Percentiles rank a stretch among this genome's conserved stretches.
Evolutionary conservation across 78 protist genomes (phyloP).

Genomic region (Planoprotostelium fungivorum): DNA sequence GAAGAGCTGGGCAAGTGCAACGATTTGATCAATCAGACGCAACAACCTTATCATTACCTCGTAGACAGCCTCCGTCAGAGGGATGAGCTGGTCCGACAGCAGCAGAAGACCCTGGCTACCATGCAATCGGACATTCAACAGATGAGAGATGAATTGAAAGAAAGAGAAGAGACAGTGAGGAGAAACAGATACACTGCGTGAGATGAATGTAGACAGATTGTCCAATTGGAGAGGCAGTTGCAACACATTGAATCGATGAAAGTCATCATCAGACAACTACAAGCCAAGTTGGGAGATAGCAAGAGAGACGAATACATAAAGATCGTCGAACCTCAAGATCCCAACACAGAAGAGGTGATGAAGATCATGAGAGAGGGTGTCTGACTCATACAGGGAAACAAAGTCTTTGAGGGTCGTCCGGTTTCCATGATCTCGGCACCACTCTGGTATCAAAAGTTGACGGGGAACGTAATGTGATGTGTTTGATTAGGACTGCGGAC

Average conservation of each 20-base stretch:
- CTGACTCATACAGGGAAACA: background rate
- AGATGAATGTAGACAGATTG: too few relatives aligned
- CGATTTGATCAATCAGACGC: background rate
- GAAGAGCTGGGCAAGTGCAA: background rate
- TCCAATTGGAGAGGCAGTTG: background rate
- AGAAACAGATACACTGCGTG: too few relatives aligned
- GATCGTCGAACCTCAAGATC: background rate
- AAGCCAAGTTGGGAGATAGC: background rate
- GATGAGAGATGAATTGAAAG: background rate
- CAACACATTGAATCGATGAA: background rate
- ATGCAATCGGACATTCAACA: background rate
- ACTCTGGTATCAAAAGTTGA: background rate
- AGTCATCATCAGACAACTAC: background rate
- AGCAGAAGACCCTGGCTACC: background rate
- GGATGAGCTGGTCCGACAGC: background rate
- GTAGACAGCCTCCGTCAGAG: background rate
- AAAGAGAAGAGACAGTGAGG: background rate
- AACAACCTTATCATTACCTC: background rate
- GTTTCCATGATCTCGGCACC: background rate
- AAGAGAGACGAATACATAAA: background rate
- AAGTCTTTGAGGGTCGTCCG: background rate
- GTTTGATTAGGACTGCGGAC: too few relatives aligned
- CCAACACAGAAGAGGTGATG: background rate
- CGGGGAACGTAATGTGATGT: too few relatives aligned
- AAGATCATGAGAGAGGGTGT: background rate